Base-by-base conservation (phyloP, 345 rosid genomes). In the Chamaenerion angustifolium region DNA sequence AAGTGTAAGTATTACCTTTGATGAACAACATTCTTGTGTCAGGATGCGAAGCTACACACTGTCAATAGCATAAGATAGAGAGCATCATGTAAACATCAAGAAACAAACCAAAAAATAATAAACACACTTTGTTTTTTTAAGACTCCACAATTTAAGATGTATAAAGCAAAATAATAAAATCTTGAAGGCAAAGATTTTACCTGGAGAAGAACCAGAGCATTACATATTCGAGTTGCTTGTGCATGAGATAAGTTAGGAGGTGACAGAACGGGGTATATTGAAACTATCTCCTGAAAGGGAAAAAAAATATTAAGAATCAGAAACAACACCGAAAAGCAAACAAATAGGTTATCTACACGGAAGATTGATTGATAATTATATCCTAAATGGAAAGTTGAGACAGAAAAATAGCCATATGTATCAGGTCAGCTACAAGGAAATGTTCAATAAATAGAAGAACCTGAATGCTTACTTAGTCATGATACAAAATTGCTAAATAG, bases 21-120 rank as follows among this genome's bases (percentile, higher is more conserved):
- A 93, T 80, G 68, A 93, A 93, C 53, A 76, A 56, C 96, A 82
- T 84, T 64, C 96, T 80, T 14, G 99, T 93, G 61, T 88, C 96
- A 1, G 94, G 80, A 61, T 93, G 99, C 63, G 99, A 88, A 59
- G 99, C 99, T 10, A 93, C 99, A 52, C 99, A 93, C 99, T 93
- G 82, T 12, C 75, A 63, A 57, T 1, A 57, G 63, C 27, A 46
- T 37, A 56, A 42, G 56, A 60, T 12, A 43, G 25, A 42, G 19
- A n/a, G 21, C 40, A 23, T 55, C 56, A 42, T 53, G 16, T 18
- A 42, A 43, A 42, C 45, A 53, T 23, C 27, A 40, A n/a, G 19
- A 16, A 4, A 12, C 19, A 11, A 16, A 1, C 16, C 14, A 16
- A 37, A 37, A 31, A 16, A 37, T 16, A 52, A 52, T 49, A 7